A percentile compares a stretch with the other conserved stretches of the same genome.
phyloP scores from a whole-genome alignment of 805 yeast species.

The Wickerhamomyces mucosus region DNA sequence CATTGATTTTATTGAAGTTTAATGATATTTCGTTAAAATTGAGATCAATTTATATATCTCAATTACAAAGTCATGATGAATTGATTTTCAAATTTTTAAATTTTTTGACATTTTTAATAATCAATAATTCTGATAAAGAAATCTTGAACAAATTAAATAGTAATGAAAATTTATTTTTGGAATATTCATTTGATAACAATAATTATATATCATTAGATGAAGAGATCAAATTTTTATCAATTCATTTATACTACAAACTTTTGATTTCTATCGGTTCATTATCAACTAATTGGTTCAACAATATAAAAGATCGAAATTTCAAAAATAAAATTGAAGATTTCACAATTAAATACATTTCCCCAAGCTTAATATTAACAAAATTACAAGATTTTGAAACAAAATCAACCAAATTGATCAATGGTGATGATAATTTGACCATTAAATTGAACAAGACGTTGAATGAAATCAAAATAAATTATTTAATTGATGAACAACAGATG shows the following conservation, averaged over 20 bases:
- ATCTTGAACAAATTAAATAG: constrained; percentile 12
- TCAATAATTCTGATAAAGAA: constrained; percentile 14
- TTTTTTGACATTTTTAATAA: constrained; percentile 46
- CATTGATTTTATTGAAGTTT: constrained; percentile 50
- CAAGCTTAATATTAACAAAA: constrained; percentile 49
- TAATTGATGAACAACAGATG: constrained; percentile 80
- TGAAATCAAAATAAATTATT: constrained; percentile 64
- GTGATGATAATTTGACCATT: constrained; percentile 37
- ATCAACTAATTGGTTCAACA: constrained; percentile 61
- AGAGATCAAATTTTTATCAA: constrained; percentile 29
- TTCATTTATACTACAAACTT: constrained; percentile 42
- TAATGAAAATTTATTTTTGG: constrained; percentile 16
- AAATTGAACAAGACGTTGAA: constrained; percentile 50
- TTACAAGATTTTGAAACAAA: constrained; percentile 39
- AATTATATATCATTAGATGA: constrained; percentile 3
- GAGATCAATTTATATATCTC: constrained; percentile 48
- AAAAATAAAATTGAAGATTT: constrained; percentile 54
- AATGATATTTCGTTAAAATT: constrained; percentile 55
- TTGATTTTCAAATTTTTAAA: constrained; percentile 42
- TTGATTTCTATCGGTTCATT: constrained; percentile 45
- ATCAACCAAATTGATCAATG: constrained; percentile 23
- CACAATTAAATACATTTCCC: constrained; percentile 53
- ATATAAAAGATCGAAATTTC: constrained; percentile 56
- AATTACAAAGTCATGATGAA: constrained; percentile 37
- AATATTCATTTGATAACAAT: constrained; percentile 8